Percentiles rank a stretch among this genome's conserved stretches.
These are phyloP conservation scores for Ceriops zippeliana DNA, from an alignment of 345 rosid genomes.

Conservation along the genomic window DNA sequence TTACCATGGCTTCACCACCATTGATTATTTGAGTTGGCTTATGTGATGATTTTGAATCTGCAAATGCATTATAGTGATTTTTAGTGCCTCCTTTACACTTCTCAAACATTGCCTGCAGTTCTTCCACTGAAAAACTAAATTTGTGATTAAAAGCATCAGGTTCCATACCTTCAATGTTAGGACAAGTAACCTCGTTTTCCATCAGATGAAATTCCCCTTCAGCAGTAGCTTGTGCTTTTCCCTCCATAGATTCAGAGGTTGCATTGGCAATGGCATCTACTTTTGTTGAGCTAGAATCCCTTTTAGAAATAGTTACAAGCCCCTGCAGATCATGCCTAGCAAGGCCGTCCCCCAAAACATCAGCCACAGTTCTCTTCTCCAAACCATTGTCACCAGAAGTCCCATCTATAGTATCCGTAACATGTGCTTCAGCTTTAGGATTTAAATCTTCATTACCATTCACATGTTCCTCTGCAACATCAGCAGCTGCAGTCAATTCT, in stretches of 20 bases:
- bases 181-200: constrained; percentile 23
- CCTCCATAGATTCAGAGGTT: constrained; percentile 19
- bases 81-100: constrained; percentile 36
- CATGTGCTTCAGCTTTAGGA: constrained; percentile 12
- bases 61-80: constrained; percentile 34
- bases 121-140: constrained; percentile 42
- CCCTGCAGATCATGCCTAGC: constrained; percentile 2
- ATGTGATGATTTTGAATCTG: constrained; percentile 33
- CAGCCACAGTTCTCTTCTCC: neutral
- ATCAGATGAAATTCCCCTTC: constrained; percentile 23
- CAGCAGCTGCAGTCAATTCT: constrained; percentile 12
- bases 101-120: constrained; percentile 32
- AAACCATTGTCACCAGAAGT: neutral
- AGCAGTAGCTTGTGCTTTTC: constrained; percentile 20
- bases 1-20: constrained; percentile 27
- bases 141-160: constrained; percentile 42
- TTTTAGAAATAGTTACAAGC: constrained; percentile 11
- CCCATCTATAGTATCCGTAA: neutral
- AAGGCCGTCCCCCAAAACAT: neutral
- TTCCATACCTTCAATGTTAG: constrained; percentile 50
- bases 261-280: constrained; percentile 14
- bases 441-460: constrained; percentile 9
- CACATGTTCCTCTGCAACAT: constrained; percentile 10
- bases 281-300: constrained; percentile 17
- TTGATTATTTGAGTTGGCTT: constrained; percentile 30